Evolutionary conservation across 2,329 filamentous ascomycete species (phyloP).

Genomic region (Zelopaecilomyces penicillatus): DNA sequence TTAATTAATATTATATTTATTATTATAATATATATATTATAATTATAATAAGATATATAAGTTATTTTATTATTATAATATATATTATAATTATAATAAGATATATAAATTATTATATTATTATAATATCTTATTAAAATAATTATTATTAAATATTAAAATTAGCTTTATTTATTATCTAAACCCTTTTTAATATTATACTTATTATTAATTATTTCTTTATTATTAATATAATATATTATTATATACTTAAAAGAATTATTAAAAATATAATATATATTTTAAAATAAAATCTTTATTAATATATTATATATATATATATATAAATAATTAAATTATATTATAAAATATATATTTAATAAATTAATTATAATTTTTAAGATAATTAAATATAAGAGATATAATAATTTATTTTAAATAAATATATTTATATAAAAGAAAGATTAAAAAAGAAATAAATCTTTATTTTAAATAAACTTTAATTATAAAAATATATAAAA

Average conservation of each 20-base stretch:
- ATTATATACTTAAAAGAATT: not conserved
- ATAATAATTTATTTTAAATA: not conserved
- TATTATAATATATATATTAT: no score
- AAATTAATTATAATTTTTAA: not conserved
- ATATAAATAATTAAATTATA: not conserved
- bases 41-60: no score
- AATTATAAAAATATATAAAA: not conserved
- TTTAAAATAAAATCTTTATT: no score
- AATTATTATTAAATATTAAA: no score
- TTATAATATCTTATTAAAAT: no score
- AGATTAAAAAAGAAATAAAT: not conserved
- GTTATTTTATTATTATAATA: no score
- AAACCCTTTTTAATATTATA: no score
- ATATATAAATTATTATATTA: no score
- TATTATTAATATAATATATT: not conserved
- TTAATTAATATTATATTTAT: no score
- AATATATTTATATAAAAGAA: not conserved
- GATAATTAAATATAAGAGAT: not conserved
- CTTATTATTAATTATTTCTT: no score
- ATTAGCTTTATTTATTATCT: no score
- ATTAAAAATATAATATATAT: not conserved
- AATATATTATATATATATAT: not conserved
- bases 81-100: no score
- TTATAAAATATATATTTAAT: not conserved
- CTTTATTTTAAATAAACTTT: not conserved